Evolutionary conservation across 192 early-diverging fungal species (phyloP).

Genomic region (Backusella luteola): DNA sequence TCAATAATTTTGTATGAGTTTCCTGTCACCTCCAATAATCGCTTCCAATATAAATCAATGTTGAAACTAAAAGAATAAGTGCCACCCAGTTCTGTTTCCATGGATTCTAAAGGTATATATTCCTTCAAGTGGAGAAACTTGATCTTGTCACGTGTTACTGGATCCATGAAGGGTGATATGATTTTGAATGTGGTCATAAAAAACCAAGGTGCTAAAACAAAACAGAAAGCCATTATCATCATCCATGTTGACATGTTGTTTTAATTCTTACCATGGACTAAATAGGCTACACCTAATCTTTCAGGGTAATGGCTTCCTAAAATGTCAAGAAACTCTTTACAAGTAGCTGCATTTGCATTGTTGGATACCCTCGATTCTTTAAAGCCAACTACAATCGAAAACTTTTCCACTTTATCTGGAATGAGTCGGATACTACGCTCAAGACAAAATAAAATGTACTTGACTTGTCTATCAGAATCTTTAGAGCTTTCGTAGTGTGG

Average conservation of each 20-base stretch:
- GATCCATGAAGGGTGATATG: constrained; percentile 89
- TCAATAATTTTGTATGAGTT: neutral
- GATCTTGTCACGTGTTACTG: constrained; percentile 73
- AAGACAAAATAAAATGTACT: constrained; percentile 79
- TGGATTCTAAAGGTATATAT: constrained; percentile 17
- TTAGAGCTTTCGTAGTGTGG: constrained; percentile 79
- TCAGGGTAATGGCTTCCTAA: constrained; percentile 89
- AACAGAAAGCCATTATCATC: neutral
- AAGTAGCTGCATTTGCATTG: constrained; percentile 67
- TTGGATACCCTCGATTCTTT: constrained; percentile 58
- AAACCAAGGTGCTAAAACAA: constrained; percentile 71
- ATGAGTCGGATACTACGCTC: constrained; percentile 71
- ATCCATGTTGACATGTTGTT: no score
- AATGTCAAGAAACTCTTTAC: constrained; percentile 74
- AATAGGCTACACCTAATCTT: constrained; percentile 45
- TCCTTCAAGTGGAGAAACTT: constrained; percentile 25
- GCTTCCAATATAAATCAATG: constrained; percentile 69
- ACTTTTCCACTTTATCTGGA: constrained; percentile 69
- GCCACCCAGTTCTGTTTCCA: constrained; percentile 27
- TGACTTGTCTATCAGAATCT: constrained; percentile 65
- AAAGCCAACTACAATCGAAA: constrained; percentile 80
- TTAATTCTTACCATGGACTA: neutral
- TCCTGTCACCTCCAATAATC: constrained; percentile 30
- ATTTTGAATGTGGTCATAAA: constrained; percentile 81
- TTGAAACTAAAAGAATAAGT: constrained; percentile 64